Percentiles rank a stretch among this genome's conserved stretches.
Evolutionary conservation across 2,329 filamentous ascomycete species (phyloP).

Genomic region (Nothophaeocryptopus gaeumannii): DNA sequence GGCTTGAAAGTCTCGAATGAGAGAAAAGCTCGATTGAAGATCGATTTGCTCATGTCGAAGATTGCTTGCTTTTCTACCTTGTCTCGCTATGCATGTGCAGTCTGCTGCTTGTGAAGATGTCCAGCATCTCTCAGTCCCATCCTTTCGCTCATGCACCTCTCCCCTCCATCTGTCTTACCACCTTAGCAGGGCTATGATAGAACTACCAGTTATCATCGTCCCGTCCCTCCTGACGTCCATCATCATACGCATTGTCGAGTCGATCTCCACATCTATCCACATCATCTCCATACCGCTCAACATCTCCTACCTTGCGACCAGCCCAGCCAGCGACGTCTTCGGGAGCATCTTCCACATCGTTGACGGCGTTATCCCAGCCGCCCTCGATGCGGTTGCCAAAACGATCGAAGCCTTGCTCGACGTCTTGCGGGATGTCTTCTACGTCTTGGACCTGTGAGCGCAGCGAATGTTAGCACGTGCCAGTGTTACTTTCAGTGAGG

Average conservation of each 20-base stretch:
- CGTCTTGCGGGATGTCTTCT: conserved; percentile 39
- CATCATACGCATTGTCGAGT: conserved; percentile 45
- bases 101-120: not conserved
- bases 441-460: conserved; percentile 35
- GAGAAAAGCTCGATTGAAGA: not conserved
- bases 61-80: too few relatives aligned
- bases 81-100: not conserved
- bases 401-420: conserved; percentile 34
- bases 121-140: too few relatives aligned
- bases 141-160: not conserved
- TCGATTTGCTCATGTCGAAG: not conserved
- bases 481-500: too few relatives aligned
- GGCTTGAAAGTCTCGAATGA: conserved; percentile 1
- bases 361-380: conserved; percentile 32
- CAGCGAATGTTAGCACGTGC: too few relatives aligned
- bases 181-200: not conserved
- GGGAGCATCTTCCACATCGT: conserved; percentile 38
- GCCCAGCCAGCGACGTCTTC: conserved; percentile 34
- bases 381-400: conserved; percentile 36
- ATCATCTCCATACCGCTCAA: conserved; percentile 44
- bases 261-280: conserved; percentile 40
- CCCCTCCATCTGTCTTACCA: not conserved
- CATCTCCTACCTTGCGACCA: conserved; percentile 43
- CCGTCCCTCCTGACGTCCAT: conserved; percentile 37
- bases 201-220: conserved; percentile 15